Conservation (phyloP, 306 rosid genomes). For the Glycyrrhiza uralensis region DNA sequence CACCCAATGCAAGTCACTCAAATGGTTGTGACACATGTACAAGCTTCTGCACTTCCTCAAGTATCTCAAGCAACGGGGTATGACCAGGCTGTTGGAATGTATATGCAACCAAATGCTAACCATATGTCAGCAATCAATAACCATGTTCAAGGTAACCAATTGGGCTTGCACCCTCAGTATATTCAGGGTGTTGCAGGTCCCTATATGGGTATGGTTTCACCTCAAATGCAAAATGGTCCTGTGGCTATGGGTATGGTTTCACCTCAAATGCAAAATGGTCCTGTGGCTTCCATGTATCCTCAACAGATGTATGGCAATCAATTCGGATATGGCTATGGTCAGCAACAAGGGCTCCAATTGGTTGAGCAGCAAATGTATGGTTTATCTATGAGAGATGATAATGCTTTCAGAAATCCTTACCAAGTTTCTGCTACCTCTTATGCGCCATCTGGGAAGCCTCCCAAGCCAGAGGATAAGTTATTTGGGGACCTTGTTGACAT, state of each 20-base stretch:
- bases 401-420: conserved; percentile 49
- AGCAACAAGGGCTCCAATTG: conserved; percentile 60
- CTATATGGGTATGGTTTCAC: conserved; percentile 61
- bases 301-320: conserved; percentile 84
- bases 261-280: conserved; percentile 52
- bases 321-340: conserved; percentile 75
- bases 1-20: conserved; percentile 65
- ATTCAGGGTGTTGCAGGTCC: conserved; percentile 46
- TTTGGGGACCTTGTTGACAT: conserved; percentile 94
- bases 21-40: conserved; percentile 55
- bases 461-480: conserved; percentile 87
- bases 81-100: conserved; percentile 63
- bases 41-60: conserved; percentile 47
- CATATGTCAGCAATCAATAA: conserved; percentile 54
- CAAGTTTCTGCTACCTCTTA: conserved; percentile 69
- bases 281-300: conserved; percentile 53
- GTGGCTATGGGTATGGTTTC: conserved; percentile 66
- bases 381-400: conserved; percentile 60
- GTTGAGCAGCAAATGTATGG: conserved; percentile 87
- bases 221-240: conserved; percentile 52
- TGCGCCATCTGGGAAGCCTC: conserved; percentile 62
- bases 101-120: conserved; percentile 59
- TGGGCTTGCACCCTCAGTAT: conserved; percentile 46
- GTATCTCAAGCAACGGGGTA: conserved; percentile 59
- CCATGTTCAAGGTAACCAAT: conserved; percentile 59